A percentile compares a stretch with the other conserved stretches of the same genome.
Evolutionary conservation across 2,329 filamentous ascomycete genomes (phyloP).

Genomic region (Botrytis porri): DNA sequence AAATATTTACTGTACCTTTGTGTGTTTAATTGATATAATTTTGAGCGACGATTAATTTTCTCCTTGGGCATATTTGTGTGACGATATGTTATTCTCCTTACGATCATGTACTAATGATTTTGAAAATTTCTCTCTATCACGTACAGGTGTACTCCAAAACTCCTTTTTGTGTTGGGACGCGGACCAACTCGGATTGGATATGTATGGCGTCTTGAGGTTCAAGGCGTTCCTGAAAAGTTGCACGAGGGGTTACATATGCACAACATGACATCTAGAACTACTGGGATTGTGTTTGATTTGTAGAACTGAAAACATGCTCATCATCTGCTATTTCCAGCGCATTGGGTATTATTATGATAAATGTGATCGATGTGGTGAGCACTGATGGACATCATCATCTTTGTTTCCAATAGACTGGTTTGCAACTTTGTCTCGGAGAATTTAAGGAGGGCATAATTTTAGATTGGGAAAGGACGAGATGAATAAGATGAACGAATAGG

Average conservation of each 20-base stretch:
- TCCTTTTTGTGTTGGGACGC: background rate
- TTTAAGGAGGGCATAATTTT: background rate
- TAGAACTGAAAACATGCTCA: background rate
- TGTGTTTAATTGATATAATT: slow-evolving; percentile 5
- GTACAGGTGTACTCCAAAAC: background rate
- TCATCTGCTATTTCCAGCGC: background rate
- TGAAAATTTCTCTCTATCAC: background rate
- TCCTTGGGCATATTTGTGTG: too few relatives aligned
- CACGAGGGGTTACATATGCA: slow-evolving; percentile 1
- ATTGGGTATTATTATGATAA: background rate
- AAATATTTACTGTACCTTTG: slow-evolving; percentile 11
- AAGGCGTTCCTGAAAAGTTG: slow-evolving; percentile 9
- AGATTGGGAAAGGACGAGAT: background rate
- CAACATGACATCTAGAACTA: slow-evolving; percentile 9
- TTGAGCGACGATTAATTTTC: background rate
- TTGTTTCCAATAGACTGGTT: background rate
- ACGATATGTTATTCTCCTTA: background rate
- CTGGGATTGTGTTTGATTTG: background rate
- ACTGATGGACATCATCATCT: background rate
- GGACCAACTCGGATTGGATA: background rate
- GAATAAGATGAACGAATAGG: background rate
- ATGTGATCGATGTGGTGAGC: background rate
- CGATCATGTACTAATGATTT: background rate
- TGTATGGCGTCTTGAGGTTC: slow-evolving; percentile 1
- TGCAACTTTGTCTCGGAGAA: background rate